phyloP scores from a whole-genome alignment of 768 basidiomycete species.

The Pisolithus microcarpus region DNA sequence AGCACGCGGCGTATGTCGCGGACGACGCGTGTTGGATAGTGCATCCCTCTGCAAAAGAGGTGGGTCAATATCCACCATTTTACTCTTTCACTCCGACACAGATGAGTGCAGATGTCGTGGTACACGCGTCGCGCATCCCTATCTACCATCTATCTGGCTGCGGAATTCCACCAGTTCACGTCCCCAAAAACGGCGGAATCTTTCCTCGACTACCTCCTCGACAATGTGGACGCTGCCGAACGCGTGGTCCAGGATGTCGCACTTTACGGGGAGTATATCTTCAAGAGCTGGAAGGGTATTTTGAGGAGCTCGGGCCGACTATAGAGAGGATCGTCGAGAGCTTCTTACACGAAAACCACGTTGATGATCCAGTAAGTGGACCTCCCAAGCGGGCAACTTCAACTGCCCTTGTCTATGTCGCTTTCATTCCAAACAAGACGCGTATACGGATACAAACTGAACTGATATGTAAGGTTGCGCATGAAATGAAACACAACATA shows the following conservation, averaged over 20 bases:
- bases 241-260: slow-evolving; percentile 44
- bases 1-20: slow-evolving; percentile 56
- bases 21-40: slow-evolving; percentile 61
- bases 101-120: slow-evolving; percentile 52
- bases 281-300: slow-evolving; percentile 67
- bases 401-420: slow-evolving; percentile 6
- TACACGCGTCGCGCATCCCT: slow-evolving; percentile 61
- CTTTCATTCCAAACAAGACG: slow-evolving; percentile 11
- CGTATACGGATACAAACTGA: slow-evolving; percentile 15
- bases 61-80: slow-evolving; percentile 25
- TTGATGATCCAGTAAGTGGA: not conserved
- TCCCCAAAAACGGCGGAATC: slow-evolving; percentile 60
- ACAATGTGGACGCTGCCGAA: slow-evolving; percentile 39
- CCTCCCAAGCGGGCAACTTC: not conserved
- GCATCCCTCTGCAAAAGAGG: slow-evolving; percentile 51
- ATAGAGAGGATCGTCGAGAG: not conserved
- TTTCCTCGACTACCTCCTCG: slow-evolving; percentile 63
- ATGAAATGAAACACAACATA: not conserved
- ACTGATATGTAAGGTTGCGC: slow-evolving; percentile 4
- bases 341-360: not conserved
- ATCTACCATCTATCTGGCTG: slow-evolving; percentile 63
- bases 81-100: not conserved
- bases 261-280: slow-evolving; percentile 53
- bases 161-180: slow-evolving; percentile 77
- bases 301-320: slow-evolving; percentile 57